Evolutionary conservation across 2,329 filamentous ascomycete genomes (phyloP).

Genomic region (Pleoardoris graminearum): DNA sequence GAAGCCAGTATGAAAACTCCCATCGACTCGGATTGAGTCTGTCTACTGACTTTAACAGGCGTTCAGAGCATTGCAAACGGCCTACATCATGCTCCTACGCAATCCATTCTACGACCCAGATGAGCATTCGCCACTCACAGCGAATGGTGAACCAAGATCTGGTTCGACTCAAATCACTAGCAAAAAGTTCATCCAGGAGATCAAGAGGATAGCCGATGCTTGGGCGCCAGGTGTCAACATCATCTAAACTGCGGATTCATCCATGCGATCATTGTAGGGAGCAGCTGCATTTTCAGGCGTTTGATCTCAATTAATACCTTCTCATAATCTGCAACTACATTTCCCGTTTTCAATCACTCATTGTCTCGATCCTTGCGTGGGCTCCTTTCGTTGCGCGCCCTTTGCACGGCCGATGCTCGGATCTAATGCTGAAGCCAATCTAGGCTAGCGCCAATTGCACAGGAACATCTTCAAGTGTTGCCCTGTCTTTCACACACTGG

Average conservation of each 20-base stretch:
- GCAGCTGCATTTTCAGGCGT: slow-evolving; percentile 35
- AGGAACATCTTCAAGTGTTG: slow-evolving; percentile 22
- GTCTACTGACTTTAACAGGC: slow-evolving; percentile 54
- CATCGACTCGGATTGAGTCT: background rate
- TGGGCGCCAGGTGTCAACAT: slow-evolving; percentile 76
- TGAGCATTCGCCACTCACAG: slow-evolving; percentile 68
- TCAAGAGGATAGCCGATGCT: slow-evolving; percentile 79
- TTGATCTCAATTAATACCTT: background rate
- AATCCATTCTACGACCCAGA: slow-evolving; percentile 96
- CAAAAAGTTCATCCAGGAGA: slow-evolving; percentile 76
- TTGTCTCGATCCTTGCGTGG: background rate
- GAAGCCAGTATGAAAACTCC: slow-evolving; percentile 65
- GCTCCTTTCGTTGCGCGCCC: background rate
- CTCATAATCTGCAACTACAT: background rate
- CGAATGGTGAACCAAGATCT: slow-evolving; percentile 49
- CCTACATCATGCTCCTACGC: slow-evolving; percentile 84
- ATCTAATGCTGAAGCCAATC: slow-evolving; percentile 25
- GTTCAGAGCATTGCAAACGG: slow-evolving; percentile 89
- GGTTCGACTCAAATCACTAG: slow-evolving; percentile 73
- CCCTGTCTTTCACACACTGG: slow-evolving; percentile 22
- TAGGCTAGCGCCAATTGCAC: slow-evolving; percentile 25
- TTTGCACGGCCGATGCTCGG: background rate
- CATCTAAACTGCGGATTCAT: slow-evolving; percentile 50
- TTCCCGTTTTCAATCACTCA: background rate
- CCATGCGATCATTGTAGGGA: slow-evolving; percentile 20